These are phyloP conservation scores for Hypocreales sp. DNA, from an alignment of 2,329 filamentous ascomycete species.

Conservation along the genomic window DNA sequence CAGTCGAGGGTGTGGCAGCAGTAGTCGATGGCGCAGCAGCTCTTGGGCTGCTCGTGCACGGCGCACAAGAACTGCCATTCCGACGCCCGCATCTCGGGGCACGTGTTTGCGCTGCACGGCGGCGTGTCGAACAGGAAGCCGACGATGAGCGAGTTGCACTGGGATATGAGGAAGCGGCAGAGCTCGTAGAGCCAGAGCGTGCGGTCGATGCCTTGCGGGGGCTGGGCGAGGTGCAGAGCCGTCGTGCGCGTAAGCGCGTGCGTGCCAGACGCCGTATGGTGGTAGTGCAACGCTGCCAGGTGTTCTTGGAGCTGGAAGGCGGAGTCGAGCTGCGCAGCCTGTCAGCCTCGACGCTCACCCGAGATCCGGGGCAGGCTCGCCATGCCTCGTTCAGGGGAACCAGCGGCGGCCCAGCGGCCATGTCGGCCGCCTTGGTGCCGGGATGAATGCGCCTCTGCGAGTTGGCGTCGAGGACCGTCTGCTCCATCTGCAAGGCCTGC, in stretches of 20 bases:
- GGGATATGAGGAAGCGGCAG: slow-evolving; percentile 85
- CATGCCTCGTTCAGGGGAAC: slow-evolving; percentile 70
- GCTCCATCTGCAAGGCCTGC: slow-evolving; percentile 47
- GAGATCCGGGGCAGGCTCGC: slow-evolving; percentile 2
- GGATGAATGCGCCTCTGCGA: slow-evolving; percentile 77
- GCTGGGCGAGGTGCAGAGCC: slow-evolving; percentile 60
- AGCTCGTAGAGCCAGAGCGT: slow-evolving; percentile 96
- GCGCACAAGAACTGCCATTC: slow-evolving; percentile 99
- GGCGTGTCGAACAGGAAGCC: slow-evolving; percentile 85
- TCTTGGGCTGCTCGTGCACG: slow-evolving; percentile 91
- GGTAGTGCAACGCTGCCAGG: slow-evolving; percentile 78
- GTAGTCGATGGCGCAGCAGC: slow-evolving; percentile 96
- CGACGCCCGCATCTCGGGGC: slow-evolving; percentile 94
- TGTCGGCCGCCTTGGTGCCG: slow-evolving; percentile 81
- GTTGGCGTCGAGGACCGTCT: slow-evolving; percentile 52
- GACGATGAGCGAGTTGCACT: slow-evolving; percentile 84
- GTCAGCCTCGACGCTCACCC: slow-evolving; percentile 4
- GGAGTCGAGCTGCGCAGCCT: slow-evolving; percentile 61
- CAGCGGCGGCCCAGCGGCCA: slow-evolving; percentile 81
- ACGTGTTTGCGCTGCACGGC: slow-evolving; percentile 76
- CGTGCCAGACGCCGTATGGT: slow-evolving; percentile 54
- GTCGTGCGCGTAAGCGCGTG: slow-evolving; percentile 61
- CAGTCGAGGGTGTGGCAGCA: slow-evolving; percentile 98
- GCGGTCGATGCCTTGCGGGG: slow-evolving; percentile 68
- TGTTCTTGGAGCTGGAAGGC: slow-evolving; percentile 97